A percentile compares a stretch with the other conserved stretches of the same genome.
Evolutionary conservation across 768 basidiomycete species (phyloP).

Genomic region (Collybia sp.): DNA sequence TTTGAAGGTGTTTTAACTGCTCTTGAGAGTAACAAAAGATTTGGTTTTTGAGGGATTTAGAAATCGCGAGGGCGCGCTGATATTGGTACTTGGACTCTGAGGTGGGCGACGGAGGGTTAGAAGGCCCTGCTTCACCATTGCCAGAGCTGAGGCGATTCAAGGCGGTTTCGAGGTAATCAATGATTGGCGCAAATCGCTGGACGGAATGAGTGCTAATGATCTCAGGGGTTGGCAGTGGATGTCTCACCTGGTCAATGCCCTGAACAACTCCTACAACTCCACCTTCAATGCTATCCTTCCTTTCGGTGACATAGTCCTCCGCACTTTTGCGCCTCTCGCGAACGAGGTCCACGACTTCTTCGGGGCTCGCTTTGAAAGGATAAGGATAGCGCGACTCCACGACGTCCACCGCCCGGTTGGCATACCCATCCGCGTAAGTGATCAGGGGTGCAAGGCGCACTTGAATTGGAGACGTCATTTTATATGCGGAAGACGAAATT

Average conservation of each 20-base stretch:
- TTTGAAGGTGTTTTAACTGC: slow-evolving; percentile 66
- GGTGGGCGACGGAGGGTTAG: slow-evolving; percentile 27
- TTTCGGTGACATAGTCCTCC: slow-evolving; percentile 39
- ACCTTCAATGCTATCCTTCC: too few species aligned
- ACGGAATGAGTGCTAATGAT: slow-evolving; percentile 7
- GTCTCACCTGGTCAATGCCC: slow-evolving; percentile 68
- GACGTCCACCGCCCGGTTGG: slow-evolving; percentile 71
- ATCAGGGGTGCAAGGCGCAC: slow-evolving; percentile 62
- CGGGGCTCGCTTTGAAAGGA: slow-evolving; percentile 69
- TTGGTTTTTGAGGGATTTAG: slow-evolving; percentile 58
- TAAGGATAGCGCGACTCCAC: slow-evolving; percentile 73
- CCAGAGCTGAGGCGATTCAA: slow-evolving; percentile 37
- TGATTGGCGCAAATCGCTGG: slow-evolving; percentile 69
- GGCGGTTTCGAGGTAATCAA: slow-evolving; percentile 64
- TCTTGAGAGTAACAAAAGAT: slow-evolving; percentile 63
- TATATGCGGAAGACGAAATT: slow-evolving; percentile 54
- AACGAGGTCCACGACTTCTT: slow-evolving; percentile 61
- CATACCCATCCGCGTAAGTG: slow-evolving; percentile 55
- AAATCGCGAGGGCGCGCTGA: slow-evolving; percentile 66
- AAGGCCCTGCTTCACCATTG: slow-evolving; percentile 39
- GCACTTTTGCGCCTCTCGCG: slow-evolving; percentile 52
- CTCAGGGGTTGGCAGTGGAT: slow-evolving; percentile 10
- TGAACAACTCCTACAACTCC: slow-evolving; percentile 38
- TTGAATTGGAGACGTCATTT: slow-evolving; percentile 62
- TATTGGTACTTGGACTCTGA: slow-evolving; percentile 69